Evolutionary conservation across 768 basidiomycete species (phyloP), one percentile per base, ranked within the genome.

Genomic region (Paxillus ammoniavirescens): DNA sequence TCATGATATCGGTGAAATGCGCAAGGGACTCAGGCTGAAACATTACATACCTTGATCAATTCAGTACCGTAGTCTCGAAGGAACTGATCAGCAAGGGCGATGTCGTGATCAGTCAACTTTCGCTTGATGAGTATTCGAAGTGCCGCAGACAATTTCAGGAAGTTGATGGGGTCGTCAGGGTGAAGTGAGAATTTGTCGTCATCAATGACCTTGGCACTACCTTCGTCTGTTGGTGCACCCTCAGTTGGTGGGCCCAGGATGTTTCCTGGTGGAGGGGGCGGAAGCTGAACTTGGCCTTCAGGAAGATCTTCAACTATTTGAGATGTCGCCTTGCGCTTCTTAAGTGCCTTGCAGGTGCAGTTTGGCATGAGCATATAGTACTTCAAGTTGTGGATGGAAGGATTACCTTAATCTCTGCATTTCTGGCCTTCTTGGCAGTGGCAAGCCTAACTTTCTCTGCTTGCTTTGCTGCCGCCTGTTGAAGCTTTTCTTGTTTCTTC

Each of bases 1-100:
- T 26, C 8, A 37, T 37, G 15, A 37, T 26, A 26, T 26, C 23
- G 5, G 23, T 26, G 23, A 26, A 26, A 26, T 26, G 23, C 23
- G 5, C 23, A 26, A 26, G 23, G 23, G 23, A 26, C 23, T 26
- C 23, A 26, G 23, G 23, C 23, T 26, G 23, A 26, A 26, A 26
- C 23, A 26, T 14, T n/a, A n/a, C 7, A 53, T 60, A 65, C 65
- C 47, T 55, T 47, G 2, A 65, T 46, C 0, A 70, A 52, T 26
- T 66, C 63, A 0, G 13, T 18, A 44, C 60, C 59, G 30, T 71
- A 69, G 17, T 61, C 61, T 3, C 57, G 58, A 31, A 68, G 3
- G 0, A 71, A 55, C 0, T 8, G 17, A 41, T 68, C 61, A 0
- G 62, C 59, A 0, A 42, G 14, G 14, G 36, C n/a, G 7, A 66